Base-by-base conservation (phyloP, 495 filamentous ascomycete genomes). In the Aspergillus kassunensis region DNA sequence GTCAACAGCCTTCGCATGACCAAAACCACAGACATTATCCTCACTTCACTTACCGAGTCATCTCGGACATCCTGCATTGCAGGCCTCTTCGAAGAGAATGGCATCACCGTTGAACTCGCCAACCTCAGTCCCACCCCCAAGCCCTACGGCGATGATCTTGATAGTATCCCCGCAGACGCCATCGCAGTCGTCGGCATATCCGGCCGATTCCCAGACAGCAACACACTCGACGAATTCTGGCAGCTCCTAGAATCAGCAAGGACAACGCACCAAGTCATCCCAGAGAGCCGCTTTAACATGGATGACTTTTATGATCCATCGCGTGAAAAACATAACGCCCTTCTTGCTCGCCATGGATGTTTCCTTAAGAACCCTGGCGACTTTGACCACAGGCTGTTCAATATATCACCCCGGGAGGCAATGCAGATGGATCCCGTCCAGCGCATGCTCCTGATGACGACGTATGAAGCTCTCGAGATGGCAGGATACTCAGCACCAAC, bases 401-500 rank as follows among this genome's bases (percentile, higher is more conserved):
- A 52, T 20, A 35, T 52, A 39, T 44, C 36, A 9, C 37, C 49
- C 0, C 49, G 49, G 4, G 76, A 79, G 52, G 73, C 75, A 0
- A 43, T 4, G 79, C 82, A 88, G 51, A 89, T 83, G 2, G 88
- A 91, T 65, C 89, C 89, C 0, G 82, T 86, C 75, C 88, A 90
- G 56, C 78, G 88, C 20, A 69, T 90, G 46, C 80, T 85, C 0
- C 61, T 95, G n/a, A 77, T 81, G 10, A 87, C 84, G 2, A 81
- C 83, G 0, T 90, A 90, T 51, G 87, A 90, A 59, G 89, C 89
- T 0, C 73, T 92, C 9, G 87, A 95, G 59, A 83, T 84, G 77
- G 81, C 85, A 21, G 89, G 89, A 0, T 60, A 18, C 15, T 30
- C 10, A 4, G 20, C 49, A 5, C 12, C 25, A 13, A 34, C 24